Percentiles rank a stretch among this genome's conserved stretches.
phyloP scores from a whole-genome alignment of 139 green algal species.

The Bryopsis sp. region DNA sequence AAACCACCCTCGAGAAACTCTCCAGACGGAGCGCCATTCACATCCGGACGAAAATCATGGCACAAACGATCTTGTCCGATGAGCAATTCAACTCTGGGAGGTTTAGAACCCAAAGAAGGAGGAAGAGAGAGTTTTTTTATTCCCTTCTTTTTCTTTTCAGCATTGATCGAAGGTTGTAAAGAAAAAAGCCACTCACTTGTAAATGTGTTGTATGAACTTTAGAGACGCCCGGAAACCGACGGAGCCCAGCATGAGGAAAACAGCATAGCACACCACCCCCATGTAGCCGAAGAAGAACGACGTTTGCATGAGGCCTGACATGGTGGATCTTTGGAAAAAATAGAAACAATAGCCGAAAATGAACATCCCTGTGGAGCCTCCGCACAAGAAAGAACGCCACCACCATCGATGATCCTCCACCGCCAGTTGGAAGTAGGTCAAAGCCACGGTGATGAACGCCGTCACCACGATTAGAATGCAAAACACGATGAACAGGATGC shows the following conservation, averaged over 20 bases:
- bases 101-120: not conserved
- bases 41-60: not conserved
- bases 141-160: not conserved
- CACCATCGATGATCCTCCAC: constrained; percentile 92
- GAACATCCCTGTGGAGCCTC: constrained; percentile 92
- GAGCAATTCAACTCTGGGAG: not conserved
- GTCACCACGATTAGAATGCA: constrained; percentile 88
- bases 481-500: constrained; percentile 92
- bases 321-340: constrained; percentile 74
- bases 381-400: constrained; percentile 91
- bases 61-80: not conserved
- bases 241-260: constrained; percentile 78
- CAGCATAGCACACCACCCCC: constrained; percentile 61
- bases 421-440: constrained; percentile 95
- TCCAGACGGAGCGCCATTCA: not conserved
- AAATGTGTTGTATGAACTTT: constrained; percentile 55
- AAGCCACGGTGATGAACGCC: constrained; percentile 88
- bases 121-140: not conserved
- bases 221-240: constrained; percentile 63
- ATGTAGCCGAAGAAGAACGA: constrained; percentile 81
- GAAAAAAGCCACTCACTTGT: too few relatives aligned
- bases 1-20: not conserved
- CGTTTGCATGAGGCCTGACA: constrained; percentile 58
- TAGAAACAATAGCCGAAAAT: constrained; percentile 97
- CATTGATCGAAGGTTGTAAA: too few relatives aligned